These are phyloP conservation scores for Biancaea sappan DNA, from an alignment of 306 rosid genomes.

Conservation along the genomic window DNA sequence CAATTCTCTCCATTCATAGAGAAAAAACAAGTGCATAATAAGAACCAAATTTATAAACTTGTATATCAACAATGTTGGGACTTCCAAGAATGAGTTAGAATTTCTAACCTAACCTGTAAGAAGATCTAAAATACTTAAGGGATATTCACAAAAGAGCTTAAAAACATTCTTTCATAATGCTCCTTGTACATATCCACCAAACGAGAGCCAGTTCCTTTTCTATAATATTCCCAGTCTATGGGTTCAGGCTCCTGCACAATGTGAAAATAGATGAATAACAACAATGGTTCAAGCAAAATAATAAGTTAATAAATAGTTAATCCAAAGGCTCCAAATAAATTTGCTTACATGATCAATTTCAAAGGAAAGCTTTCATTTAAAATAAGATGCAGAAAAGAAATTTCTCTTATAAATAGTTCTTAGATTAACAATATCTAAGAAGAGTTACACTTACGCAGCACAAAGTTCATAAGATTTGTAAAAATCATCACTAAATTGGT, in stretches of 20 bases:
- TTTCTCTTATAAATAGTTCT: neutral
- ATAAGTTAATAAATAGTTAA: neutral
- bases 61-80: neutral
- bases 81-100: slow-evolving; percentile 14
- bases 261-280: no score
- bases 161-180: no score
- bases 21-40: neutral
- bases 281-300: no score
- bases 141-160: slow-evolving; percentile 12
- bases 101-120: no score
- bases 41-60: neutral
- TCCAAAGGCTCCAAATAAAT: neutral
- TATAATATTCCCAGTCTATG: no score
- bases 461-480: neutral
- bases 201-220: no score
- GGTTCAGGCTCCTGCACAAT: no score
- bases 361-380: neutral
- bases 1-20: neutral
- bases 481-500: neutral
- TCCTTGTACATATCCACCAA: no score
- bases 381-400: neutral
- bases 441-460: neutral
- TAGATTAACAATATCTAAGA: neutral
- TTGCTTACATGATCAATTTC: neutral
- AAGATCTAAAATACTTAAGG: neutral